Base-by-base conservation (phyloP, 2,329 filamentous ascomycete genomes). In the Trichoderma endophyticum region DNA sequence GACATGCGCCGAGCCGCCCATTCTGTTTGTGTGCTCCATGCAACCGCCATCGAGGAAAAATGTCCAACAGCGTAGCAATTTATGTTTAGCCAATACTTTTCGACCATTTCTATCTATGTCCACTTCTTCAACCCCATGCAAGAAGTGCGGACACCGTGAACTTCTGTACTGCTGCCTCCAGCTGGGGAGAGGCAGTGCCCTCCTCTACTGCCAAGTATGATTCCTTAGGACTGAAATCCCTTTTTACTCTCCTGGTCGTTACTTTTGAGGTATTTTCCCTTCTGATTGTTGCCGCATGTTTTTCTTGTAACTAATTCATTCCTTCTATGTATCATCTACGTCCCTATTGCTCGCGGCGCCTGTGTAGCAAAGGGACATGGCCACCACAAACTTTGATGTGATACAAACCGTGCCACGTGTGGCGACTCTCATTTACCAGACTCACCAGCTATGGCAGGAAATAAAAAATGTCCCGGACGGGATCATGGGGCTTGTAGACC, bases 311-410 rank as follows among this genome's bases (percentile, higher is more conserved):
- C 24, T n/a, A 60, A 64, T 56, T 18, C 24, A 36, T 59, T 59
- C 48, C 24, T 68, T 63, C 26, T 3, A 39, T 56, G 21, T 32
- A 32, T 56, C 6, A 54, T n/a, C 6, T 43, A 43, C 43, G n/a
- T 9, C 12, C 21, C 18, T 9, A 6, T 32, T 26, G 36, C 26
- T 18, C 32, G 28, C 32, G 9, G 32, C 36, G 24, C 32, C 24
- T 15, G 4, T 28, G 24, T 43, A 34, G 6, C 21, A 9, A 24
- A 30, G 36, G 56, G 67, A 74, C 36, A 73, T 64, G n/a, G 73
- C 75, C 8, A 74, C 76, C 18, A 74, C 74, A 39, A 66, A 74
- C 24, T 65, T 79, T 24, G 78, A 78, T 36, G 74, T 80, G 26
- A 69, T 77, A 32, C 74, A 79, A 51, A 54, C 77, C 3, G 66